Percentiles rank a stretch among this genome's conserved stretches.
Conservation (phyloP, 225 moss, liverwort and hornwort genomes). For the Anthoceros angustus region DNA sequence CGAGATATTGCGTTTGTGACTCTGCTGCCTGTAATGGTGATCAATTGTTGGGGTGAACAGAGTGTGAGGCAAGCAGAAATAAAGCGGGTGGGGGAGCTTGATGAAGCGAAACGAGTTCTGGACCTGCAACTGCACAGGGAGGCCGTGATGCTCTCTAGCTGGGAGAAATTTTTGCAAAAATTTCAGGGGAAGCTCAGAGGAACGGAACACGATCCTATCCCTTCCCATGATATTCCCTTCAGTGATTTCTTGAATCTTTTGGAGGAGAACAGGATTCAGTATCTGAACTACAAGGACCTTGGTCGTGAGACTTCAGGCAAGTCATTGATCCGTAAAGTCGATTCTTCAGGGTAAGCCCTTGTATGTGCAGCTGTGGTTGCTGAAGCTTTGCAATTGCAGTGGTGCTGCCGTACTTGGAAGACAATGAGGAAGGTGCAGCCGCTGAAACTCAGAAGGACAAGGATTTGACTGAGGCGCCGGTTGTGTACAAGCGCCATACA, state of each 20-base stretch:
- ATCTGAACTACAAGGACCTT: constrained; percentile 52
- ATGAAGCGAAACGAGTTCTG: background rate
- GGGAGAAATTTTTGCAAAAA: constrained; percentile 30
- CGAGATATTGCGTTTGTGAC: background rate
- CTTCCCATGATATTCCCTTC: constrained; percentile 36
- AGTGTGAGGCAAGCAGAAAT: background rate
- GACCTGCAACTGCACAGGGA: constrained; percentile 2
- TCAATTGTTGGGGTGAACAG: background rate
- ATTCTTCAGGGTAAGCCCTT: background rate
- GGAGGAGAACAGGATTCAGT: constrained; percentile 33
- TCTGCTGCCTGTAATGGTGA: background rate
- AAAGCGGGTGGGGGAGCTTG: background rate
- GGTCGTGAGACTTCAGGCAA: constrained; percentile 41
- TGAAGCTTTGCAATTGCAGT: constrained; percentile 20
- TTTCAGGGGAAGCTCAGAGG: constrained; percentile 39
- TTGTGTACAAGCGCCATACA: constrained; percentile 67
- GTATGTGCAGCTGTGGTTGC: background rate
- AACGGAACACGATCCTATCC: constrained; percentile 46
- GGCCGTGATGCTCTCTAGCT: constrained; percentile 2
- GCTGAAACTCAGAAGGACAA: constrained; percentile 7
- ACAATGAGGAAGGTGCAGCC: constrained; percentile 9
- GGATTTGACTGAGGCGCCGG: constrained; percentile 15
- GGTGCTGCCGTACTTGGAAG: constrained; percentile 27
- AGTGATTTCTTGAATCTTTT: constrained; percentile 41
- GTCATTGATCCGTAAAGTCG: constrained; percentile 2